Conservation (phyloP, 169 alveolate genomes). For the Besnoitia besnoiti region DNA sequence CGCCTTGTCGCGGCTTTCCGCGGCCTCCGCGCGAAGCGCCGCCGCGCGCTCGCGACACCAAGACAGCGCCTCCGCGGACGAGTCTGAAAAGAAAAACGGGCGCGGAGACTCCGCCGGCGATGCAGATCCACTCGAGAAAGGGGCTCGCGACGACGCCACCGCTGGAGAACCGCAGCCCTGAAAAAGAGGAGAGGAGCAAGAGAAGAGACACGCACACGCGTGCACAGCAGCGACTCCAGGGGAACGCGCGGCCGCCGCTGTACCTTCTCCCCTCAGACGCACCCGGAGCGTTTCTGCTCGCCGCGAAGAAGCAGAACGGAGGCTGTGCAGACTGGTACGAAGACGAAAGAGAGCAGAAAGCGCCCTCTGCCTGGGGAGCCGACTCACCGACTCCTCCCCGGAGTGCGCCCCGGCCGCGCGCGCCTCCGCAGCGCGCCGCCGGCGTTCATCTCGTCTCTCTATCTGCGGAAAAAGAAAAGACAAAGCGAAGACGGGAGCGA, state of each 20-base stretch:
- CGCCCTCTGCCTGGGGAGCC: background rate
- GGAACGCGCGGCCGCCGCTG: too few relatives aligned
- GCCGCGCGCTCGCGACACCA: background rate
- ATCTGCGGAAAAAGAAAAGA: background rate
- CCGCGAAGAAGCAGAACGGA: background rate
- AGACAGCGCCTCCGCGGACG: background rate
- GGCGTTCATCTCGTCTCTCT: slow-evolving; percentile 13
- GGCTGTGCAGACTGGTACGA: background rate
- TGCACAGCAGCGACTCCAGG: background rate
- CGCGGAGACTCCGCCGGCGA: background rate
- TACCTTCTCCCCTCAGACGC: too few relatives aligned
- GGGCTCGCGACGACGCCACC: background rate
- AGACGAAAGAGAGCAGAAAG: background rate
- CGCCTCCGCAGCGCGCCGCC: slow-evolving; percentile 2
- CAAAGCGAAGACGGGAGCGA: background rate
- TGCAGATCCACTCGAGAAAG: too few relatives aligned
- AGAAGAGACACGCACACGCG: background rate
- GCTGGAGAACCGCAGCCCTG: background rate
- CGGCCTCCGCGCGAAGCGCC: background rate
- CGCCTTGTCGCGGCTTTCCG: slow-evolving; percentile 25
- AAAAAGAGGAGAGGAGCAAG: background rate
- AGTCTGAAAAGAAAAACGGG: background rate
- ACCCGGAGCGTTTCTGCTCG: too few relatives aligned
- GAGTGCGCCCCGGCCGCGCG: background rate
- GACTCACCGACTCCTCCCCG: background rate